Conservation (phyloP, 164 flowering plant species). For the Magnolia sinica region DNA sequence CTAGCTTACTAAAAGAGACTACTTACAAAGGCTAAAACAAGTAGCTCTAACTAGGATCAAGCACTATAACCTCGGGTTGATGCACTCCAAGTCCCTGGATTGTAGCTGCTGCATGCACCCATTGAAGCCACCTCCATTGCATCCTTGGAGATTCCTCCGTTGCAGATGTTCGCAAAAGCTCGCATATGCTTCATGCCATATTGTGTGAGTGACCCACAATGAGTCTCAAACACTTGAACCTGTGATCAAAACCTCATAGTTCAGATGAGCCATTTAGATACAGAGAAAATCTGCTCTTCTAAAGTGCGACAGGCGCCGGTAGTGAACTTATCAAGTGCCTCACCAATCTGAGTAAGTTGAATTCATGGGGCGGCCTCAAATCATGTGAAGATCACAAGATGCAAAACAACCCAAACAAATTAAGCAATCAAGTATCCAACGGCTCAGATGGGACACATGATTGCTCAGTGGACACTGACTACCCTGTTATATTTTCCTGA, state of each 20-base stretch:
- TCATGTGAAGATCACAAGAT: too few relatives aligned
- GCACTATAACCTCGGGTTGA: constrained; percentile 53
- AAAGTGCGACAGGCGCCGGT: too few relatives aligned
- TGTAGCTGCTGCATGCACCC: constrained; percentile 40
- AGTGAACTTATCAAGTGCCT: too few relatives aligned
- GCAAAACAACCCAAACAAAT: too few relatives aligned
- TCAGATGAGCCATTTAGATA: neutral
- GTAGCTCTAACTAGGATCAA: constrained; percentile 22
- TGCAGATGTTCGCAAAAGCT: constrained; percentile 91
- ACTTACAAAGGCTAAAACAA: neutral
- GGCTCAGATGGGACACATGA: too few relatives aligned
- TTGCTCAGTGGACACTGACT: too few relatives aligned
- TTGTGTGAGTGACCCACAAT: constrained; percentile 78
- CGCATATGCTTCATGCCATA: constrained; percentile 97
- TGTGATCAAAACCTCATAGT: constrained; percentile 15
- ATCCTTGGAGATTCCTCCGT: constrained; percentile 37
- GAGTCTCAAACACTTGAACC: constrained; percentile 64
- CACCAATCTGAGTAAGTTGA: too few relatives aligned
- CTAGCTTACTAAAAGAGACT: neutral
- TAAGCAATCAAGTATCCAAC: too few relatives aligned
- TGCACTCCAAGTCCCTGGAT: constrained; percentile 35
- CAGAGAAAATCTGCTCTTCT: too few relatives aligned
- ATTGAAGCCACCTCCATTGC: constrained; percentile 53
- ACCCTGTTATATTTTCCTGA: too few relatives aligned
- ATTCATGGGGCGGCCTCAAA: too few relatives aligned